A percentile compares a stretch with the other conserved stretches of the same genome.
Conservation (phyloP, 805 yeast species). For the Wickerhamomyces ciferrii region DNA sequence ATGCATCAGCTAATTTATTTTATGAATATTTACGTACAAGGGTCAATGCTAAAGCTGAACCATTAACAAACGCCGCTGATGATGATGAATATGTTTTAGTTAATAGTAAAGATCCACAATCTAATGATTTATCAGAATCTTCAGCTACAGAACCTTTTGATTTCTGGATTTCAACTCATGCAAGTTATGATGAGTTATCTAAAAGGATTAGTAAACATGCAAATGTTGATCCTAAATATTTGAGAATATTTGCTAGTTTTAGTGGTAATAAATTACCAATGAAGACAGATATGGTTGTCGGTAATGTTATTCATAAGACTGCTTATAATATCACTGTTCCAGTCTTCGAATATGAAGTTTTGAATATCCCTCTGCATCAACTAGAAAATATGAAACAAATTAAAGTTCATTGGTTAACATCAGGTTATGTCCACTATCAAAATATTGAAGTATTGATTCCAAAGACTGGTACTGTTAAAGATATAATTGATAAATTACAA, state of each 20-base stretch:
- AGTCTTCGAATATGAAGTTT: constrained; percentile 66
- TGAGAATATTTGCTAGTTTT: constrained; percentile 63
- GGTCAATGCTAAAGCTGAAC: constrained; percentile 50
- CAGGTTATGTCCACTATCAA: constrained; percentile 66
- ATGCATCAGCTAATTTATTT: constrained; percentile 36
- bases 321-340: constrained; percentile 25
- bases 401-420: constrained; percentile 66
- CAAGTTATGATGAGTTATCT: constrained; percentile 55
- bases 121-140: constrained; percentile 5
- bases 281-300: constrained; percentile 26
- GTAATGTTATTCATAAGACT: constrained; percentile 29
- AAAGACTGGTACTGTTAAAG: constrained; percentile 47
- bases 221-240: constrained; percentile 48
- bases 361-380: constrained; percentile 70
- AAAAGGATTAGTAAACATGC: constrained; percentile 51
- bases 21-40: constrained; percentile 55
- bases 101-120: constrained; percentile 20
- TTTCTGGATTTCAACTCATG: constrained; percentile 64
- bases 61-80: constrained; percentile 33
- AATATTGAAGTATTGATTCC: constrained; percentile 67
- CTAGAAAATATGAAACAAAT: constrained; percentile 71
- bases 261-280: constrained; percentile 52
- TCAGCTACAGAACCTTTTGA: constrained; percentile 35
- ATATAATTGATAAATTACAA: constrained; percentile 51
- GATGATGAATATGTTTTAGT: constrained; percentile 46